Conservation (phyloP, 163 green algal genomes). For the Chloromonas sp. region DNA sequence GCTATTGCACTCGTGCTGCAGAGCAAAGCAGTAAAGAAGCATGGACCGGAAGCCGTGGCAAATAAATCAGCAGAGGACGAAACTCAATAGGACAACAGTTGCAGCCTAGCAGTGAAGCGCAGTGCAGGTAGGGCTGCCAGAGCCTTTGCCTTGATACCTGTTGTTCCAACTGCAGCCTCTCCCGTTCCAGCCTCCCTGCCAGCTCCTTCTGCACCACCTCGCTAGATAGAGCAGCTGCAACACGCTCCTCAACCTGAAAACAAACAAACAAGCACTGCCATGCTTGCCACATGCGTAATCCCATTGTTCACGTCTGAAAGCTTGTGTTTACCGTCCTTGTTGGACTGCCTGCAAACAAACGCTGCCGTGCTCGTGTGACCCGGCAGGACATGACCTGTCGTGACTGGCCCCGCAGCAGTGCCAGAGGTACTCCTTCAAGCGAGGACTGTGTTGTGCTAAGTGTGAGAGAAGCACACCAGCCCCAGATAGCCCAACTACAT, state of each 20-base stretch:
- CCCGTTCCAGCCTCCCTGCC: conserved; percentile 20
- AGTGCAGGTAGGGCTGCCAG: no score
- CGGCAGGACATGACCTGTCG: background rate
- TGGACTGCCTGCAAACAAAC: background rate
- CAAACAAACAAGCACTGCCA: background rate
- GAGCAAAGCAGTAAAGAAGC: background rate
- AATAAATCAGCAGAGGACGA: background rate
- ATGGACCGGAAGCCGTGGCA: background rate
- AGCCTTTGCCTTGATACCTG: conserved; percentile 15
- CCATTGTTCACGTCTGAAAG: background rate
- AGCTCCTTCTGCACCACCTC: conserved; percentile 32
- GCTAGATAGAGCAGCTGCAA: conserved; percentile 21
- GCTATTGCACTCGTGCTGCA: no score
- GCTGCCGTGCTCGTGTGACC: background rate
- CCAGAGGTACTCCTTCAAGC: background rate
- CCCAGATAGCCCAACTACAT: background rate
- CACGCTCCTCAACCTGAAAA: conserved; percentile 26
- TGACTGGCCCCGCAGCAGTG: background rate
- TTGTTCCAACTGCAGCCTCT: conserved; percentile 24
- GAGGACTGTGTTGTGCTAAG: background rate
- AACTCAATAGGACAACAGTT: background rate
- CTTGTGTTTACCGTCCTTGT: background rate
- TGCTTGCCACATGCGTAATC: background rate
- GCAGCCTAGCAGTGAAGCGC: no score
- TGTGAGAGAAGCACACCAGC: background rate